A percentile compares a stretch with the other conserved stretches of the same genome.
Conservation (phyloP, 495 filamentous ascomycete genomes). For the Penicillium subrubescens region DNA sequence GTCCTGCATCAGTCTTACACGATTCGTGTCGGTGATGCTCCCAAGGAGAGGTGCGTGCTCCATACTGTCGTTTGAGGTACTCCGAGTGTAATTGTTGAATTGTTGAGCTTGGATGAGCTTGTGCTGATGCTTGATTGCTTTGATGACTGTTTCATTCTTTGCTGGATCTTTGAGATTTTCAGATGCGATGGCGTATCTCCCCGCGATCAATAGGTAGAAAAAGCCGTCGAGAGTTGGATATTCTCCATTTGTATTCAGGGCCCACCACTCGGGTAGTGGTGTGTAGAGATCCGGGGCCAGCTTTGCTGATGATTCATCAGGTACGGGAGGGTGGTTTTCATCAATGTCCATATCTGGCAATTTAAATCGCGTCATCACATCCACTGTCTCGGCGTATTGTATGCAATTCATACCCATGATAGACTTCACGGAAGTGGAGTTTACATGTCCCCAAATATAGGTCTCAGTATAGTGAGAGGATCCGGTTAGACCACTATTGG, state of each 20-base stretch:
- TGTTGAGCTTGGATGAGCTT: constrained; percentile 13
- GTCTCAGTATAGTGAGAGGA: not conserved
- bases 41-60: not conserved
- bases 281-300: constrained; percentile 7
- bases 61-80: constrained; percentile 5
- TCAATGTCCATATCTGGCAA: constrained; percentile 13
- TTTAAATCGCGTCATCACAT: constrained; percentile 7
- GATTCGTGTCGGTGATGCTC: constrained; percentile 6
- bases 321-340: constrained; percentile 3
- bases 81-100: constrained; percentile 7
- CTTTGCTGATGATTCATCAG: constrained; percentile 10
- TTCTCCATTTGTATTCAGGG: not conserved
- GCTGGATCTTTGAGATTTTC: not conserved
- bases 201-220: constrained; percentile 1
- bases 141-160: not conserved
- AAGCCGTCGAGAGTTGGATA: constrained; percentile 10
- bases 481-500: not conserved
- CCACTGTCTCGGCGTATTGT: constrained; percentile 11
- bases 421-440: not conserved
- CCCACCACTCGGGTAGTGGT: constrained; percentile 8
- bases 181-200: constrained; percentile 6
- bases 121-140: constrained; percentile 11
- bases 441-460: constrained; percentile 13
- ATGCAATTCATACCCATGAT: constrained; percentile 4
- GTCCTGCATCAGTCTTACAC: constrained; percentile 30